phyloP scores from a whole-genome alignment of 108 stramenopile species.

The Fragilariopsis cylindrus region DNA sequence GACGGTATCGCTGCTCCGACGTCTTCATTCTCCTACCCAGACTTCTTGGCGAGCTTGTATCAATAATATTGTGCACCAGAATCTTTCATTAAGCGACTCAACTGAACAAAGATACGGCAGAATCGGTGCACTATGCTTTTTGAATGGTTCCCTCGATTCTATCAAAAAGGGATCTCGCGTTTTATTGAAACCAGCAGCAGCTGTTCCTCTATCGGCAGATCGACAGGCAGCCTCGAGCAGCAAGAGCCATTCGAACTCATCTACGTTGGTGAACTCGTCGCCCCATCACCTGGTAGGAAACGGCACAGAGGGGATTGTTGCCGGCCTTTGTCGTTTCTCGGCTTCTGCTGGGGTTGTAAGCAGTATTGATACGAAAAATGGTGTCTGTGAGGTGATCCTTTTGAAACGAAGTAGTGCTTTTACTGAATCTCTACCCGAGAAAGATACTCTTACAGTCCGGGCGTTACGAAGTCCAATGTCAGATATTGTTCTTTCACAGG shows the following conservation, averaged over 20 bases:
- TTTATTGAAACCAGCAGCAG: constrained; percentile 62
- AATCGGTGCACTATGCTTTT: constrained; percentile 63
- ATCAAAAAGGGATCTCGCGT: constrained; percentile 56
- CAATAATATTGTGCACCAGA: constrained; percentile 19
- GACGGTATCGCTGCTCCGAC: constrained; percentile 61
- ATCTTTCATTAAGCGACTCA: not conserved
- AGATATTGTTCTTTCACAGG: constrained; percentile 62
- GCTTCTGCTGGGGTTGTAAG: constrained; percentile 76
- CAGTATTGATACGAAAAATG: constrained; percentile 64
- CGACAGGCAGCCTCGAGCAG: constrained; percentile 28
- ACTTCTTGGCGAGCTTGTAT: constrained; percentile 37
- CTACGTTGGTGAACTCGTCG: constrained; percentile 16
- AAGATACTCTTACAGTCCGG: constrained; percentile 49
- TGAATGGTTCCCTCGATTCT: constrained; percentile 54
- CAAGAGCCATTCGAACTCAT: constrained; percentile 31
- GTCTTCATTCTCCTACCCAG: constrained; percentile 41
- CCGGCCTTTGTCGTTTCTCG: constrained; percentile 61
- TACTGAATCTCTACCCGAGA: not conserved
- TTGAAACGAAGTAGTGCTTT: constrained; percentile 24
- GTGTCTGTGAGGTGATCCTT: constrained; percentile 76
- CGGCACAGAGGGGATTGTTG: constrained; percentile 73
- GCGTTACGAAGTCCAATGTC: constrained; percentile 63
- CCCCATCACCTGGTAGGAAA: constrained; percentile 66
- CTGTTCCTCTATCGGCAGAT: constrained; percentile 53
- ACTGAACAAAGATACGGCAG: not conserved